A percentile compares a stretch with the other conserved stretches of the same genome.
These are phyloP conservation scores for Cryptosporidium viatorum DNA, from an alignment of 169 alveolate genomes.

Conservation along the genomic window DNA sequence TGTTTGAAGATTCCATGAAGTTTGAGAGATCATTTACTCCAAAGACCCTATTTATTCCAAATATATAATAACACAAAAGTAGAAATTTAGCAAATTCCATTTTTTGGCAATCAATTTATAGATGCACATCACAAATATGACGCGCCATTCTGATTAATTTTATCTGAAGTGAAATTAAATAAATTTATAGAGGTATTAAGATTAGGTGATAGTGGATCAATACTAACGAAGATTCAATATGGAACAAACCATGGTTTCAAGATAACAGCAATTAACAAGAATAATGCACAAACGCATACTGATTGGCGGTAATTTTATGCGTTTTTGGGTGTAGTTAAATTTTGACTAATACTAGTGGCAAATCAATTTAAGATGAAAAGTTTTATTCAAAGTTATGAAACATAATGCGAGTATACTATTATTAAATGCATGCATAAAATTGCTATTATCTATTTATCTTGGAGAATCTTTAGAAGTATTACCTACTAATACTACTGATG, in stretches of 20 bases:
- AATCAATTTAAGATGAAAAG: background rate
- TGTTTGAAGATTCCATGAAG: background rate
- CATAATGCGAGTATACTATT: background rate
- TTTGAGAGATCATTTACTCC: background rate
- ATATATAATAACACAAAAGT: background rate
- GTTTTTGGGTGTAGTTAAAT: slow-evolving; percentile 61
- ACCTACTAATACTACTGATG: background rate
- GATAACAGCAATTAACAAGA: background rate
- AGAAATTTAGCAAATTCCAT: background rate
- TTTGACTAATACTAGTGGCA: slow-evolving; percentile 56
- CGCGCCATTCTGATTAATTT: background rate
- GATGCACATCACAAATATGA: background rate
- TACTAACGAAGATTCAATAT: too few species aligned
- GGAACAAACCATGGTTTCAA: background rate
- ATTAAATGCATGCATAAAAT: background rate
- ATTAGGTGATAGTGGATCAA: background rate
- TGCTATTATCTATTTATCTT: background rate
- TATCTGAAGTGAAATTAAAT: background rate
- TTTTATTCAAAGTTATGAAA: slow-evolving; percentile 12
- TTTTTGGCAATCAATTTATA: background rate
- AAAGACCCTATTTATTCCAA: background rate
- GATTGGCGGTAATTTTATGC: slow-evolving; percentile 55
- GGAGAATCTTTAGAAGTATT: background rate
- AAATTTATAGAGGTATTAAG: background rate
- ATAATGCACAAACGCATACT: slow-evolving; percentile 2